Evolutionary conservation across 768 basidiomycete genomes (phyloP).

Genomic region (Trametopsis cervina): DNA sequence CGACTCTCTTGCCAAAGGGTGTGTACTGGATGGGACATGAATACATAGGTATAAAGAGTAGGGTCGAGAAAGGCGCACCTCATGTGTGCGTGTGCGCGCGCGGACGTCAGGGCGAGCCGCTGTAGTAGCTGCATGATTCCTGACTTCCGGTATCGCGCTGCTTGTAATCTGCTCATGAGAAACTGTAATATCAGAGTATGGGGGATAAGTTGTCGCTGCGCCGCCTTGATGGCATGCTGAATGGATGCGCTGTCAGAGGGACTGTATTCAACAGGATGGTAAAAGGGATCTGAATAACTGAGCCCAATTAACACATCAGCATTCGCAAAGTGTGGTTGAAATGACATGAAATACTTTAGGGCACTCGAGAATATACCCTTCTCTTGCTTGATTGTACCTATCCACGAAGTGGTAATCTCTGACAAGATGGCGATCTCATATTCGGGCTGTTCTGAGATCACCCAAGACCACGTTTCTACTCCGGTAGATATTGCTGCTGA

Average conservation of each 20-base stretch:
- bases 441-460: slow-evolving; percentile 78
- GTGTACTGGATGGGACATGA: slow-evolving; percentile 51
- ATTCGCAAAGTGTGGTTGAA: background rate
- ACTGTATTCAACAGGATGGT: slow-evolving; percentile 77
- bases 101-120: slow-evolving; percentile 77
- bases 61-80: too few relatives aligned
- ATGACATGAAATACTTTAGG: slow-evolving; percentile 55
- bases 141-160: slow-evolving; percentile 81
- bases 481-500: slow-evolving; percentile 81
- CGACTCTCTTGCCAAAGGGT: slow-evolving; percentile 84
- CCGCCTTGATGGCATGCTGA: slow-evolving; percentile 61
- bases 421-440: slow-evolving; percentile 80
- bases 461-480: slow-evolving; percentile 95
- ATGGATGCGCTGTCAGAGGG: slow-evolving; percentile 85
- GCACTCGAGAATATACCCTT: slow-evolving; percentile 79
- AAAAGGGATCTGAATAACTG: slow-evolving; percentile 87
- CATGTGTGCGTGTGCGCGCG: slow-evolving; percentile 57
- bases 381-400: slow-evolving; percentile 65
- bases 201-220: slow-evolving; percentile 71
- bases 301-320: background rate
- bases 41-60: too few relatives aligned
- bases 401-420: slow-evolving; percentile 86
- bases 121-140: slow-evolving; percentile 83
- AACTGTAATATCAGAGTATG: slow-evolving; percentile 83
- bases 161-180: slow-evolving; percentile 87